phyloP scores from a whole-genome alignment of 2,329 filamentous ascomycete genomes.

The Xylaria arbuscula region DNA sequence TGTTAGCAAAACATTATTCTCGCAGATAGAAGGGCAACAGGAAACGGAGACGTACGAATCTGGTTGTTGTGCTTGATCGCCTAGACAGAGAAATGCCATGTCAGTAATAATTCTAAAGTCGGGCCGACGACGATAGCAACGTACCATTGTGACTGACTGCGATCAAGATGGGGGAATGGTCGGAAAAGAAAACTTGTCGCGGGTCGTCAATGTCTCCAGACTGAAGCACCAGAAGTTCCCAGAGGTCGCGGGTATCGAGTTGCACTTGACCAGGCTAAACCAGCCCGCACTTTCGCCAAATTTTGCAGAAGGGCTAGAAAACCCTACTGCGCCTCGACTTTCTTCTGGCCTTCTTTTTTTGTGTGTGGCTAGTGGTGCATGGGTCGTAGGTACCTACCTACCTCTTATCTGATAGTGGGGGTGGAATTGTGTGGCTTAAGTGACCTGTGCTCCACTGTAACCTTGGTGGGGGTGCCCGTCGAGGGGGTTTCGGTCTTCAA shows the following conservation, averaged over 20 bases:
- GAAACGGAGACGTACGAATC: conserved; percentile 63
- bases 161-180: conserved; percentile 61
- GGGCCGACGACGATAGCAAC: conserved; percentile 22
- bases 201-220: conserved; percentile 51
- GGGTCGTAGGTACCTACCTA: too few relatives aligned
- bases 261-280: conserved; percentile 25
- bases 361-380: conserved; percentile 24
- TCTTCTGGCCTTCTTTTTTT: conserved; percentile 5
- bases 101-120: conserved; percentile 38
- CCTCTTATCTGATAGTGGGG: background rate
- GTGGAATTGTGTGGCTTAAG: background rate
- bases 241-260: conserved; percentile 17
- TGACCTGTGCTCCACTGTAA: background rate
- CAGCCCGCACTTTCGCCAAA: conserved; percentile 52
- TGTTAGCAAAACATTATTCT: conserved; percentile 25
- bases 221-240: conserved; percentile 53
- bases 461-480: background rate
- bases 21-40: background rate
- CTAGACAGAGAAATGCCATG: conserved; percentile 62
- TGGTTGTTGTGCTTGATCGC: conserved; percentile 99
- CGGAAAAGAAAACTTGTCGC: conserved; percentile 50
- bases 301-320: conserved; percentile 57
- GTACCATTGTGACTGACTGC: conserved; percentile 61
- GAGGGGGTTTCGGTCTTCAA: too few relatives aligned
- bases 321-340: conserved; percentile 51